A percentile compares a stretch with the other conserved stretches of the same genome.
Conservation (phyloP, 768 basidiomycete species). For the Leucocoprinus birnbaumii region DNA sequence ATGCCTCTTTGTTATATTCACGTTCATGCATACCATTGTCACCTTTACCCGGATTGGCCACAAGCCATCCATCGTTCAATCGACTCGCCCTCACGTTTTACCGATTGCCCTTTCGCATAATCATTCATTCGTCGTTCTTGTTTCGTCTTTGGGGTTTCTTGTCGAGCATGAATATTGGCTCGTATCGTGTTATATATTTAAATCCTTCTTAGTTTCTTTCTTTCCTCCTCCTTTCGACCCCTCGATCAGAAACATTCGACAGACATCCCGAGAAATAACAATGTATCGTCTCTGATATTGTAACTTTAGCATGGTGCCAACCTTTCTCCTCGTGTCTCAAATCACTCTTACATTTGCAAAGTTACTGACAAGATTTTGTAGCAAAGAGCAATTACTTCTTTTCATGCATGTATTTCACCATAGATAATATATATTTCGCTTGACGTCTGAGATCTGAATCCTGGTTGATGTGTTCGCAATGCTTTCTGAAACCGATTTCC, state of each 20-base stretch:
- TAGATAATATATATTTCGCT: neutral
- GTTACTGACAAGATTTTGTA: conserved; percentile 10
- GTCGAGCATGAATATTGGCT: too few relatives aligned
- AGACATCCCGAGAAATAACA: too few relatives aligned
- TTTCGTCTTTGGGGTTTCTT: neutral
- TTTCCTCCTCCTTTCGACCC: too few relatives aligned
- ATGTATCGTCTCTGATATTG: neutral
- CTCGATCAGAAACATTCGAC: too few relatives aligned
- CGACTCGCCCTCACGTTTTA: neutral
- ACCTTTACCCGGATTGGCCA: neutral
- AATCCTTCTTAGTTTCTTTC: too few relatives aligned
- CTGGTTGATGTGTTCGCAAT: too few relatives aligned
- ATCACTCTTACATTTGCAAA: neutral
- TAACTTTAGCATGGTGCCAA: neutral
- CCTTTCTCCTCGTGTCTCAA: neutral
- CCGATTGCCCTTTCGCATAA: neutral
- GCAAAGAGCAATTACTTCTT: neutral
- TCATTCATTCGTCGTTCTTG: neutral
- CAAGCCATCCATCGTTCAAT: neutral
- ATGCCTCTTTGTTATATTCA: neutral
- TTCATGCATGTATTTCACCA: neutral
- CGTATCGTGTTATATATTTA: too few relatives aligned
- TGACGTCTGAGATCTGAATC: neutral
- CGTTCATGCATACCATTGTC: neutral
- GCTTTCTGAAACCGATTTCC: neutral